Base-by-base conservation (phyloP, 345 rosid genomes). In the Reutealis trisperma region DNA sequence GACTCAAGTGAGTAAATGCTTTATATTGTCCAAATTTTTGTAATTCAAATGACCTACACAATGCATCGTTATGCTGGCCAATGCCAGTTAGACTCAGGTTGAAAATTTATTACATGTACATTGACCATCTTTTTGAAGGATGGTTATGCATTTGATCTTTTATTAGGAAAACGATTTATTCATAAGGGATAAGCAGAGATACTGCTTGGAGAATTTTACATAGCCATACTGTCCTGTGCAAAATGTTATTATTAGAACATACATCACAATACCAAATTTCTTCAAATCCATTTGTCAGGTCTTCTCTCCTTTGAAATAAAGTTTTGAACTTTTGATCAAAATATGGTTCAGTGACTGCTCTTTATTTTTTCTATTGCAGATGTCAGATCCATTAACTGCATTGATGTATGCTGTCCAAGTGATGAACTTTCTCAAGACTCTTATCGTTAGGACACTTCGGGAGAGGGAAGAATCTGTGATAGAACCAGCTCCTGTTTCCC, bases 381-480 rank as follows among this genome's bases (percentile, higher is more conserved):
- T 96, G 99, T 85, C 92, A 24, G 99, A 96, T 88, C 99, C 99
- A 32, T 83, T 96, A 77, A 96, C 99, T 3, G 98, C 99, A 66
- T 79, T 96, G 75, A 91, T 96, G 99, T 90, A 91, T 77, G 98
- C 96, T 4, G 98, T 96, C 75, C 95, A 92, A 87, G 96, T 92
- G 77, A 96, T 94, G 97, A 96, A 96, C 81, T 90, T 96, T 86
- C 97, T 96, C 25, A 92, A 88, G 85, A 90, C 89, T 51, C 97
- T 96, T 45, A 81, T 91, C 22, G 82, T 79, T 8, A 90, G 83
- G 81, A 91, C 87, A 2, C 87, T 96, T 63, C 87, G 81, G 82
- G 97, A 85, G 60, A 85, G 98, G 81, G 88, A 81, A 70, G 78
- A 88, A 83, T 88, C 84, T 9, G 71, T 81, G 54, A 77, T 88